Evolutionary conservation across 2,329 filamentous ascomycete genomes (phyloP).

Genomic region (Truncatella angustata): DNA sequence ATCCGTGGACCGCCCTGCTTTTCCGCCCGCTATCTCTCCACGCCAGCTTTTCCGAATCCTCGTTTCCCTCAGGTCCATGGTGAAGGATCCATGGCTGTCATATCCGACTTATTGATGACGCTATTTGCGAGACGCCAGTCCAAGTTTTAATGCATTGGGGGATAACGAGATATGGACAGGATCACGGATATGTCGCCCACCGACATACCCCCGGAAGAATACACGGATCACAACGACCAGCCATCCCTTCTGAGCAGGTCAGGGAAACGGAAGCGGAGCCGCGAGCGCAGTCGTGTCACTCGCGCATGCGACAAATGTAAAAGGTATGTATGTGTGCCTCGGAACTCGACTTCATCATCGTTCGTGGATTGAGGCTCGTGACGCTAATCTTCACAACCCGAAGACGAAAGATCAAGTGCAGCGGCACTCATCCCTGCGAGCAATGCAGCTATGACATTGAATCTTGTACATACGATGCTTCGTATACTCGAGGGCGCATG

Average conservation of each 20-base stretch:
- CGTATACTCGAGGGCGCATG: constrained; percentile 41
- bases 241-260: not conserved
- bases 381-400: not conserved
- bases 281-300: constrained; percentile 39
- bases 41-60: not conserved
- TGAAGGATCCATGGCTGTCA: not conserved
- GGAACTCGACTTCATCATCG: not conserved
- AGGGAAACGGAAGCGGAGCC: constrained; percentile 14
- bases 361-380: not conserved
- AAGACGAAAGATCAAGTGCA: constrained; percentile 38
- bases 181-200: not conserved
- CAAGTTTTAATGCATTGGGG: too few relatives aligned
- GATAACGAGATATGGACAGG: not conserved
- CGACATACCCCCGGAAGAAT: not conserved
- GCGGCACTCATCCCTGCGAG: constrained; percentile 36
- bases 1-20: too few relatives aligned
- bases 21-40: too few relatives aligned
- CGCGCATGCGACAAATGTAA: constrained; percentile 48
- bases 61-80: not conserved
- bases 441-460: constrained; percentile 28
- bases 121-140: too few relatives aligned
- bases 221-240: not conserved
- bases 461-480: constrained; percentile 47
- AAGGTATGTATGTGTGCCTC: constrained; percentile 32
- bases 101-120: not conserved